Conservation (phyloP, 495 filamentous ascomycete genomes). For the Hyphodiscus hymeniophilus region DNA sequence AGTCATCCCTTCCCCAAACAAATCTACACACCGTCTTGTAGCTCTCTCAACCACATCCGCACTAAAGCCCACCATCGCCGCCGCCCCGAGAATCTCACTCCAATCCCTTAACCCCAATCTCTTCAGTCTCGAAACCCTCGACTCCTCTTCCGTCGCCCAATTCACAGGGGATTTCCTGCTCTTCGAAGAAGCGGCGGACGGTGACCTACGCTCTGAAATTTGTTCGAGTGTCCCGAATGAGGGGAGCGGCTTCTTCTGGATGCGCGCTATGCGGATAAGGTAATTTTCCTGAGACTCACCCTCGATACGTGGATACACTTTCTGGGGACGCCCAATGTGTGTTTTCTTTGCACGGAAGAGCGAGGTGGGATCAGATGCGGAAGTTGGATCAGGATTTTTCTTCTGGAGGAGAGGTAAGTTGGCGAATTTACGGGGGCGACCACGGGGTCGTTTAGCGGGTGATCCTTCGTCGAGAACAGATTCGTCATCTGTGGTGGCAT, state of each 20-base stretch:
- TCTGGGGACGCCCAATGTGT: slow-evolving; percentile 28
- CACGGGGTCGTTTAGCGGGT: slow-evolving; percentile 5
- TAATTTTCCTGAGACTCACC: slow-evolving; percentile 37
- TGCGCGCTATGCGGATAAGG: slow-evolving; percentile 31
- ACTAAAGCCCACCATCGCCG: slow-evolving; percentile 60
- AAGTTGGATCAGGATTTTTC: background rate
- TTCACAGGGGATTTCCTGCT: background rate
- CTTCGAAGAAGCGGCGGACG: background rate
- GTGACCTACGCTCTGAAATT: background rate
- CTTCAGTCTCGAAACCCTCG: background rate
- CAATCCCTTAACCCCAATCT: slow-evolving; percentile 57
- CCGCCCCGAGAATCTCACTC: slow-evolving; percentile 70
- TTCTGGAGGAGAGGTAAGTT: slow-evolving; percentile 5
- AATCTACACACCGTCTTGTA: slow-evolving; percentile 56
- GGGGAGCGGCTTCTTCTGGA: slow-evolving; percentile 24
- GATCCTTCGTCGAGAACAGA: background rate
- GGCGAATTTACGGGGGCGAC: slow-evolving; percentile 21
- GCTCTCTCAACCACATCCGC: slow-evolving; percentile 52
- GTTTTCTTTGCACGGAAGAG: slow-evolving; percentile 12
- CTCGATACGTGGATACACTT: slow-evolving; percentile 27
- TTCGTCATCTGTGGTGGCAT: slow-evolving; percentile 18
- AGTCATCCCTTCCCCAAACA: slow-evolving; percentile 59
- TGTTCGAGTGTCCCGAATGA: slow-evolving; percentile 14
- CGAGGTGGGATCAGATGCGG: background rate
- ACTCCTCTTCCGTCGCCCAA: slow-evolving; percentile 6